Base-by-base conservation (phyloP, 192 early-diverging fungal genomes). In the Coemansia sp. region DNA sequence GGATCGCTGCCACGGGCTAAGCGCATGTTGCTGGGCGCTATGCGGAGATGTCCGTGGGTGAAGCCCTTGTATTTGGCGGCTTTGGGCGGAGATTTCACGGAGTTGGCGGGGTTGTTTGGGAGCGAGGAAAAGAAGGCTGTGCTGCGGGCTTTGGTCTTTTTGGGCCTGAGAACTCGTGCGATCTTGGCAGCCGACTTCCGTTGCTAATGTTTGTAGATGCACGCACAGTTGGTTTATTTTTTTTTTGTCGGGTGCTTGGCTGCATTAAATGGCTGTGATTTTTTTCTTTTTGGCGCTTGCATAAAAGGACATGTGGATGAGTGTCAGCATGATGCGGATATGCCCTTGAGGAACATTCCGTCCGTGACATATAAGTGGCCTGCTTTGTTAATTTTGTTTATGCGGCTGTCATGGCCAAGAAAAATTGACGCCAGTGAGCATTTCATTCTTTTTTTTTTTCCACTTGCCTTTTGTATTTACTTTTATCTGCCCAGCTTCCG, bases 1-100 rank as follows among this genome's bases (percentile, higher is more conserved):
- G 56, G 56, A 58, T 37, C 62, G 13, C 5, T 1, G 6, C 33
- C 26, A 3, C 52, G 63, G 2, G 67, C 63, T 11, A 65, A 61
- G 35, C 62, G 62, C 1, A 20, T 42, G 31, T 18, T 66, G 67
- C 25, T 63, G n/a, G 31, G 45, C 0, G 76, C 67, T 0, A 37
- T 72, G 35, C 62, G 42, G 20, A 12, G 34, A 34, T 78, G 76
- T 56, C 66, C 70, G 3, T 78, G 76, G 76, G 48, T 52, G 0
- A 78, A 78, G 53, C 50, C 53, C 10, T 38, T 78, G 53, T 78
- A 73, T 26, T n/a, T 78, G 55, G 2, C 60, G 48, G 64, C 63
- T 6, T 10, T 69, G 12, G 67, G 58, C 12, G 59, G 34, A 12
- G 41, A 52, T 10, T 41, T 33, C 28, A 26, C 3, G 52, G 52